Evolutionary conservation across 495 filamentous ascomycete genomes (phyloP).

Genomic region (Emericellopsis terricola): DNA sequence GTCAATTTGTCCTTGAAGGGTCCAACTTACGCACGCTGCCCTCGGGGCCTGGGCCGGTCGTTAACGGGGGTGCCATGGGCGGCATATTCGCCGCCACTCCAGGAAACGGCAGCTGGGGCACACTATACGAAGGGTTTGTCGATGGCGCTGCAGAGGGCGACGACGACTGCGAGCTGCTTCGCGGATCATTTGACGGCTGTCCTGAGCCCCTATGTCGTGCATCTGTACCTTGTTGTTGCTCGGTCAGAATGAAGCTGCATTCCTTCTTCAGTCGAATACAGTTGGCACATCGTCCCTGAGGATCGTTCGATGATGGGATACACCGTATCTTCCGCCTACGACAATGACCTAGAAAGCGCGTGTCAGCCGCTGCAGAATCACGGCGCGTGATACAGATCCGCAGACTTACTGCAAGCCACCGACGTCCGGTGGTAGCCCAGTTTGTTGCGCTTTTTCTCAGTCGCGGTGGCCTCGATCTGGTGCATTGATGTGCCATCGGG

Average conservation of each 20-base stretch:
- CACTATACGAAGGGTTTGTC: no score
- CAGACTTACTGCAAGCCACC: slow-evolving; percentile 90
- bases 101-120: no score
- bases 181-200: not conserved
- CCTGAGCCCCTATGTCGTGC: not conserved
- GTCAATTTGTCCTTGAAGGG: no score
- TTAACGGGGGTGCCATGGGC: no score
- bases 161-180: slow-evolving; percentile 11
- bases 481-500: no score
- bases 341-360: slow-evolving; percentile 52
- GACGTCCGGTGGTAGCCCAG: slow-evolving; percentile 94
- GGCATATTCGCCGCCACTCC: no score
- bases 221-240: slow-evolving; percentile 44
- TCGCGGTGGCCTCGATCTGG: slow-evolving; percentile 27
- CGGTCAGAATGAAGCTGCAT: slow-evolving; percentile 85
- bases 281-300: slow-evolving; percentile 75
- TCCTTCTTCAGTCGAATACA: slow-evolving; percentile 95
- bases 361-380: no score
- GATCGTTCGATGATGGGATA: slow-evolving; percentile 59
- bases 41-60: no score
- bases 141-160: no score
- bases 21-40: no score
- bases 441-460: slow-evolving; percentile 88
- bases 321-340: slow-evolving; percentile 92
- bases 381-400: no score